Percentiles rank a stretch among this genome's conserved stretches.
Conservation (phyloP, 768 basidiomycete genomes). For the Butyriboletus loyo region DNA sequence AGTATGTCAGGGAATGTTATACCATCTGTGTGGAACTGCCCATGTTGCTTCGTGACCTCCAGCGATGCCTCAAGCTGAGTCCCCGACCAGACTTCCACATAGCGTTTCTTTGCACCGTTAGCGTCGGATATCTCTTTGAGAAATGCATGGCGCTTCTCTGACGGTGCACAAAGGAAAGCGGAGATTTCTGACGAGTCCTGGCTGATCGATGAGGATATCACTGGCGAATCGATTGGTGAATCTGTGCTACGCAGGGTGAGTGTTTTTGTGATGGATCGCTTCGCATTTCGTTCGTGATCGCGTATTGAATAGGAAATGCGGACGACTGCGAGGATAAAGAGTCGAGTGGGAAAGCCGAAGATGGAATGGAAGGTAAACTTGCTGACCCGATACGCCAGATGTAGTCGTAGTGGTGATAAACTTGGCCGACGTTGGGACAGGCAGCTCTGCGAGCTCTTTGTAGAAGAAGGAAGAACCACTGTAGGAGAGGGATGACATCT, state of each 20-base stretch:
- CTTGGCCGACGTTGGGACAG: conserved; percentile 35
- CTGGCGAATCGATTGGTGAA: conserved; percentile 1
- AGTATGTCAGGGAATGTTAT: neutral
- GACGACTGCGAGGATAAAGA: conserved; percentile 29
- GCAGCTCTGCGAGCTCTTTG: conserved; percentile 39
- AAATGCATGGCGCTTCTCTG: conserved; percentile 40
- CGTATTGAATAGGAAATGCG: conserved; percentile 45
- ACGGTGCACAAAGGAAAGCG: conserved; percentile 43
- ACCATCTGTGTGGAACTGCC: conserved; percentile 65
- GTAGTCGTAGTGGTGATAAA: conserved; percentile 26
- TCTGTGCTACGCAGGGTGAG: conserved; percentile 28
- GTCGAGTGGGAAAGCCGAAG: too few species aligned
- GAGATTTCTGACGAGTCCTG: conserved; percentile 36
- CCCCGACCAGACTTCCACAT: conserved; percentile 58
- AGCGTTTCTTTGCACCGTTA: conserved; percentile 39
- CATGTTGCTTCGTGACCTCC: conserved; percentile 59
- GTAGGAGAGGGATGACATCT: conserved; percentile 21
- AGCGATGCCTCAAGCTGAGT: conserved; percentile 42
- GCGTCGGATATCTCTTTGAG: conserved; percentile 38
- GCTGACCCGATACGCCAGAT: conserved; percentile 17
- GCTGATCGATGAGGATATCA: conserved; percentile 12
- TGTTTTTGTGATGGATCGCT: conserved; percentile 35
- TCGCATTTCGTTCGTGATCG: conserved; percentile 51
- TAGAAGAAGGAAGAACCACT: conserved; percentile 27
- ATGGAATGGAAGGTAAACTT: neutral